Evolutionary conservation across 352 stramenopile genomes (phyloP).

Genomic region (Globisporangium iwayamae): DNA sequence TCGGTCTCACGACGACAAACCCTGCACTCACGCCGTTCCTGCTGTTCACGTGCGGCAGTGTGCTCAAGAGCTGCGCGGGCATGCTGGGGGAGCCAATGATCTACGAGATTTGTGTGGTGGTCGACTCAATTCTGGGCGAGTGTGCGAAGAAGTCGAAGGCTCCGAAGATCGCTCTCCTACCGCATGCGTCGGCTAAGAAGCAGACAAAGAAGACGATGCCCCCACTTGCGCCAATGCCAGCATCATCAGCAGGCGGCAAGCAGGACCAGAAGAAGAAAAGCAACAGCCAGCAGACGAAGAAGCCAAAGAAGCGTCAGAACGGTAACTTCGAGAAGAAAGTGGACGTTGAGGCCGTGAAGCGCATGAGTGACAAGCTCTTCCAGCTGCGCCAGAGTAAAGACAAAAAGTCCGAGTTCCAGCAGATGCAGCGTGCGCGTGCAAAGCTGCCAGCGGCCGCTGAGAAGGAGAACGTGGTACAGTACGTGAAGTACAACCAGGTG

Average conservation of each 20-base stretch:
- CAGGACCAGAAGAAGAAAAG: slow-evolving; percentile 10
- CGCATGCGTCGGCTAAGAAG: slow-evolving; percentile 11
- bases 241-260: neutral
- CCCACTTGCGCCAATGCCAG: neutral
- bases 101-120: slow-evolving; percentile 72
- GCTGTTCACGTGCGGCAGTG: slow-evolving; percentile 40
- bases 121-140: slow-evolving; percentile 53
- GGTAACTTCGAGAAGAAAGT: slow-evolving; percentile 17
- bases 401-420: slow-evolving; percentile 36
- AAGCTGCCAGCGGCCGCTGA: slow-evolving; percentile 63
- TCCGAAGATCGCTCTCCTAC: slow-evolving; percentile 32
- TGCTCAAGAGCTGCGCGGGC: slow-evolving; percentile 44
- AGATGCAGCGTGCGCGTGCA: slow-evolving; percentile 49
- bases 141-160: slow-evolving; percentile 21
- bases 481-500: slow-evolving; percentile 77
- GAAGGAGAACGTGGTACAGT: slow-evolving; percentile 52
- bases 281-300: slow-evolving; percentile 16
- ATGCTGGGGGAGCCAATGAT: slow-evolving; percentile 74
- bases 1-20: slow-evolving; percentile 45
- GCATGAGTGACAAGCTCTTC: slow-evolving; percentile 44
- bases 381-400: slow-evolving; percentile 42
- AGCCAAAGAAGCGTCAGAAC: slow-evolving; percentile 16
- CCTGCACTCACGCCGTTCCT: slow-evolving; percentile 35
- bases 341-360: slow-evolving; percentile 33
- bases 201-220: neutral